These are phyloP conservation scores for Cymbopogon citratus DNA, from an alignment of 176 grass and related monocot genomes.

Conservation along the genomic window DNA sequence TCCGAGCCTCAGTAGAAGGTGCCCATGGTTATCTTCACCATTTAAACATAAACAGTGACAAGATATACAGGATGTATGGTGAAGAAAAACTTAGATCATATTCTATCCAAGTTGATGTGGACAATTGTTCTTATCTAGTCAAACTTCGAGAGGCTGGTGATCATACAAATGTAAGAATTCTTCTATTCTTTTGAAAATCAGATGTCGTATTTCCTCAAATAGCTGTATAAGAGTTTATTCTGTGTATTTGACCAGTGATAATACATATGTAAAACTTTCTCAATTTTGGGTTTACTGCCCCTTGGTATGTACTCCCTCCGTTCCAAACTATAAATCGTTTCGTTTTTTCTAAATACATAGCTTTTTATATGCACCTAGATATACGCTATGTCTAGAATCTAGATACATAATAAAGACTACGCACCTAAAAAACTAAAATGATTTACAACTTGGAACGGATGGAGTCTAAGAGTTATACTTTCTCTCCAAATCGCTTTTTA, in stretches of 20 bases:
- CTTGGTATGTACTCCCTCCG: neutral
- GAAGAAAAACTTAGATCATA: slow-evolving; percentile 53
- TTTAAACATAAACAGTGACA: slow-evolving; percentile 46
- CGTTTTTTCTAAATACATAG: neutral
- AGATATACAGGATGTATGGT: slow-evolving; percentile 46
- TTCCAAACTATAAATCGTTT: neutral
- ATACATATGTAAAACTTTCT: neutral
- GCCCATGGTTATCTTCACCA: slow-evolving; percentile 50
- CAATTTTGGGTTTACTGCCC: neutral
- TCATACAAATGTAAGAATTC: slow-evolving; percentile 58
- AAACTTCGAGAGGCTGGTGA: slow-evolving; percentile 75
- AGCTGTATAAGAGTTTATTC: slow-evolving; percentile 12
- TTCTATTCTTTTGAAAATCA: neutral
- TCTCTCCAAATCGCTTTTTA: neutral
- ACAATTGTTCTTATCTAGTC: slow-evolving; percentile 56
- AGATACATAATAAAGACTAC: neutral
- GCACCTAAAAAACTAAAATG: neutral
- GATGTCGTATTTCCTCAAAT: neutral
- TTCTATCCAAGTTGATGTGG: slow-evolving; percentile 45
- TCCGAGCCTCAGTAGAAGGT: slow-evolving; percentile 67
- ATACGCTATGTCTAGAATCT: neutral
- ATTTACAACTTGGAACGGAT: neutral
- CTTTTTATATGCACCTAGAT: neutral
- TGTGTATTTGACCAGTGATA: neutral
- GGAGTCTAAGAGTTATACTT: neutral